Base-by-base conservation (phyloP, 2,329 filamentous ascomycete genomes). In the Atkinsonella hypoxylon region DNA sequence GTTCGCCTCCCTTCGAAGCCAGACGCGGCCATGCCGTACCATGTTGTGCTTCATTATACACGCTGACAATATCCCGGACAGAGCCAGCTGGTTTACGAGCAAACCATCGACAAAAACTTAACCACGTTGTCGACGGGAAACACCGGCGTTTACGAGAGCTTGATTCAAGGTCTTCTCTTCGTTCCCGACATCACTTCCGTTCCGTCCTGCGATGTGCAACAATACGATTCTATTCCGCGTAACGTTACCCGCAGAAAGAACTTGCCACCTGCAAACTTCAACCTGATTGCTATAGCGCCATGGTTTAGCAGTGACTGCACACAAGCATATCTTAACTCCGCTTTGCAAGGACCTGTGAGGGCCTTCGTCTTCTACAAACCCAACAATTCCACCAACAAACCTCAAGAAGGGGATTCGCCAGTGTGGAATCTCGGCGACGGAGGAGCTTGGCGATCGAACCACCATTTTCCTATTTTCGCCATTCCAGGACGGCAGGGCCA, bases 301-400 rank as follows among this genome's bases (percentile, higher is more conserved):
- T 97, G 91, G 90, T 81, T 89, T 58, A 85, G 77, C 54, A 70
- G 76, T 8, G 70, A 79, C 26, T 98, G 91, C 63, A 85, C 87
- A 12, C 68, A 75, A 50, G 77, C 83, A 43, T 95, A 89, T 63
- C 75, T 97, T 45, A 68, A 74, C 17, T 74, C 78, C 18, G 76
- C 78, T n/a, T 70, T 73, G 32, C 59, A 67, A 50, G 79, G 83
- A 56, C 75, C 79, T 22, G 73, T 84, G 10, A 76, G 80, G 41
- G 81, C 71, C 20, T 78, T 85, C 60, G 69, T 85, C 39, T 83
- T 85, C 57, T 85, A 83, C 63, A 71, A 70, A 32, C 77, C 80
- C 4, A 71, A 76, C 53, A 75, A 76, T 56, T 71, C 69, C 15
- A 76, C 77, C 3, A 70, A 68, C 3, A 76, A 77, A 46, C 87